A percentile compares a stretch with the other conserved stretches of the same genome.
Evolutionary conservation across 345 rosid genomes (phyloP).

Genomic region (Cochlearia excelsa): DNA sequence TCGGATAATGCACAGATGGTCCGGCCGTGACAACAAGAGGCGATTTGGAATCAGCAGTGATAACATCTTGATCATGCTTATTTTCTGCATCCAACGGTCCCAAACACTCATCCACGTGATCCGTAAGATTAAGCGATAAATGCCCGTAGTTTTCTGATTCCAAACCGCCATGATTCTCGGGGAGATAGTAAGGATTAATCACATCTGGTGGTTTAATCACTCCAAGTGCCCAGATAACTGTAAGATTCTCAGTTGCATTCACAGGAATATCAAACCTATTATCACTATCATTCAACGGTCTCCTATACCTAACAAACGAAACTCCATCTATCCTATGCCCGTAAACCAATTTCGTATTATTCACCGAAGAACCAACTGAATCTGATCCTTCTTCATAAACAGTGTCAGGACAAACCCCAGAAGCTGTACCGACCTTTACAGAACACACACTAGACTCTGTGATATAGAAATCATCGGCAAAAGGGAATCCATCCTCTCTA

Average conservation of each 20-base stretch:
- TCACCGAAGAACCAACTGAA: constrained; percentile 50
- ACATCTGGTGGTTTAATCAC: constrained; percentile 80
- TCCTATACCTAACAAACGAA: constrained; percentile 75
- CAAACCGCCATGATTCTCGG: constrained; percentile 73
- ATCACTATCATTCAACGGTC: constrained; percentile 57
- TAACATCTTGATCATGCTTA: constrained; percentile 38
- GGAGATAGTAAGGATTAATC: constrained; percentile 75
- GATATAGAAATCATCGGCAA: constrained; percentile 82
- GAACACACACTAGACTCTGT: constrained; percentile 66
- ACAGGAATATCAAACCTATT: constrained; percentile 73
- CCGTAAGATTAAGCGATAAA: constrained; percentile 31
- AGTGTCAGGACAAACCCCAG: constrained; percentile 88
- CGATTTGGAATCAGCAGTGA: constrained; percentile 37
- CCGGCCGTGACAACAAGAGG: constrained; percentile 42
- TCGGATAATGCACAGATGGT: constrained; percentile 40
- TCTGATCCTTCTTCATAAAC: constrained; percentile 46
- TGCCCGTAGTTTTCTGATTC: constrained; percentile 39
- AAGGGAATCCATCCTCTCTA: constrained; percentile 69
- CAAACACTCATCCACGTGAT: constrained; percentile 37
- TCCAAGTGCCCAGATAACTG: constrained; percentile 92
- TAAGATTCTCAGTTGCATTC: constrained; percentile 47
- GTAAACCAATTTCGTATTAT: constrained; percentile 63
- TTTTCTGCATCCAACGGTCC: constrained; percentile 39
- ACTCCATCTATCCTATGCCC: constrained; percentile 96
- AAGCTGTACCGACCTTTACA: constrained; percentile 50